phyloP scores from a whole-genome alignment of 2,329 filamentous ascomycete genomes.

The Claviceps maximensis region DNA sequence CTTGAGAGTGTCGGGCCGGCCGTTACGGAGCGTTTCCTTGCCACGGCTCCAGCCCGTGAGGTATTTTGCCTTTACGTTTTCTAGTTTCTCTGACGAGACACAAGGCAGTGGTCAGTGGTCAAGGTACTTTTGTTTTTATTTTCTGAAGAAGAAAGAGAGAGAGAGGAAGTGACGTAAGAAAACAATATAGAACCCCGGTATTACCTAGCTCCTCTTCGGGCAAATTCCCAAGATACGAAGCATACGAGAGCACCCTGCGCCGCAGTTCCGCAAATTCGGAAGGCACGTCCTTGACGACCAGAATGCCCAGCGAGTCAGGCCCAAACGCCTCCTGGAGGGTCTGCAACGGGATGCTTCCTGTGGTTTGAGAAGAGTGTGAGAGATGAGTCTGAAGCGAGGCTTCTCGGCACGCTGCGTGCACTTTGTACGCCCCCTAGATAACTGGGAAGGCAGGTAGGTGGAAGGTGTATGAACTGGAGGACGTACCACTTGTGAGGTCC shows the following conservation, averaged over 20 bases:
- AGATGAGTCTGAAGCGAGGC: no score
- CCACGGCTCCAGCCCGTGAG: slow-evolving; percentile 67
- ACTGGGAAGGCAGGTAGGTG: no score
- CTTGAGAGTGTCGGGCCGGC: slow-evolving; percentile 66
- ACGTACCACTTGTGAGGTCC: slow-evolving; percentile 44
- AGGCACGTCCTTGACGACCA: slow-evolving; percentile 82
- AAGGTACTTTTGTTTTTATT: no score
- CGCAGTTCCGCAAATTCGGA: slow-evolving; percentile 58
- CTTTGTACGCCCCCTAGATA: no score
- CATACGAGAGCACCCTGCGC: slow-evolving; percentile 64
- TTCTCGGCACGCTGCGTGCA: no score
- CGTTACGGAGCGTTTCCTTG: slow-evolving; percentile 68
- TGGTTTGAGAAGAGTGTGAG: slow-evolving; percentile 1
- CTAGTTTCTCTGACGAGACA: slow-evolving; percentile 36
- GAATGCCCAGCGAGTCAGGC: slow-evolving; percentile 77
- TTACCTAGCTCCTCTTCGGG: slow-evolving; percentile 59
- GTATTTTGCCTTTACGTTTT: slow-evolving; percentile 49
- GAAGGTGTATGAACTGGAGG: no score
- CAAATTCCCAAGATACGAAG: slow-evolving; percentile 79
- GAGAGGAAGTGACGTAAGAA: no score
- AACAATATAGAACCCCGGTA: no score
- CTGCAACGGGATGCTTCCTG: slow-evolving; percentile 54
- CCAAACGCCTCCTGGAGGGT: slow-evolving; percentile 73
- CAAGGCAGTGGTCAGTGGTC: no score
- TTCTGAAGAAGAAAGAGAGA: background rate